Evolutionary conservation across 768 basidiomycete genomes (phyloP), one percentile per base, ranked within the genome.

Genomic region (Kwoniella sp.): DNA sequence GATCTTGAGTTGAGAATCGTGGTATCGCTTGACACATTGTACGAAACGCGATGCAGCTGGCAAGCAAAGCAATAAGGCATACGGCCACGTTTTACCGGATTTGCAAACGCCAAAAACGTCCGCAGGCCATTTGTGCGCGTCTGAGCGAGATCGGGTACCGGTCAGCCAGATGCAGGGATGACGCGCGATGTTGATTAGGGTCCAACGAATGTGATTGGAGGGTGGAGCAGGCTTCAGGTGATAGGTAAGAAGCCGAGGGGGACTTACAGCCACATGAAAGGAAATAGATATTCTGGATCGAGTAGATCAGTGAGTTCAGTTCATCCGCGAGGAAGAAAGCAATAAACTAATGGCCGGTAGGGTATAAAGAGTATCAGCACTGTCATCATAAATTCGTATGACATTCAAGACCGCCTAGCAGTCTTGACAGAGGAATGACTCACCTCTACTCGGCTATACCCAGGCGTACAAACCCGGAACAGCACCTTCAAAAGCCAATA

Each of bases 21-120:
- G 81, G 75, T 89, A 98, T 81, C 95, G 92, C 67, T 88, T 88
- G 55, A 96, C 68, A 75, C 90, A 91, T 80, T 99, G 96, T 12
- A 90, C 83, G 46, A 92, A 75, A 80, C 96, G 94, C 33, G 86
- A 83, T 1, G 89, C 56, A 21, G 90, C 84, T 0, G 96, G 94
- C 0, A 94, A 33, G 66, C 9, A 83, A 71, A 5, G 58, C 12
- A 77, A 33, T 17, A 77, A 25, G 33, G 67, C 71, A 33, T 67
- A 73, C 6, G 69, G 68, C 73, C 76, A 77, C 9, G 40, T 48
- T 36, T 65, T 54, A 46, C 62, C 67, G 7, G 64, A 58, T 12
- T 60, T 68, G 48, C 76, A 75, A 24, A 64, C 70, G 10, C 19
- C 21, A 36, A 64, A 74, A 12, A 70, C 58, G 47, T 69, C 55